A percentile compares a stretch with the other conserved stretches of the same genome.
Evolutionary conservation across 2,329 filamentous ascomycete genomes (phyloP).

Genomic region (Stagonosporopsis vannaccii): DNA sequence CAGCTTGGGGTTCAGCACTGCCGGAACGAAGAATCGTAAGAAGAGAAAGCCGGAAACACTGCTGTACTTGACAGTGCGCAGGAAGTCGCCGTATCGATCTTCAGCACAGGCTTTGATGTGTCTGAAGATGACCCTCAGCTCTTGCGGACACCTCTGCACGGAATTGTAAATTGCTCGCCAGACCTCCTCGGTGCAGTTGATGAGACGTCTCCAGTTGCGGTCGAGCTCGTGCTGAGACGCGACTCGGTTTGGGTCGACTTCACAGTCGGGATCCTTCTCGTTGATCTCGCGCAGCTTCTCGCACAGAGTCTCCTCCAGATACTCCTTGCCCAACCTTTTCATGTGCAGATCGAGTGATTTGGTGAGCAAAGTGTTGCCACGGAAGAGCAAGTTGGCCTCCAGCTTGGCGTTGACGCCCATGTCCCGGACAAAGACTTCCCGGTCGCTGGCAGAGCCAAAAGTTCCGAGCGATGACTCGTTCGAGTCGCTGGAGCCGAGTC

Average conservation of each 20-base stretch:
- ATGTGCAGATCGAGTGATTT: constrained; percentile 95
- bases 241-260: constrained; percentile 89
- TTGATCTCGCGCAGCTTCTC: constrained; percentile 90
- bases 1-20: constrained; percentile 93
- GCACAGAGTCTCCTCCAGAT: constrained; percentile 84
- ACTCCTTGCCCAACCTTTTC: constrained; percentile 91
- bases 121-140: constrained; percentile 84
- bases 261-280: constrained; percentile 87
- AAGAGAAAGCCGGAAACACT: constrained; percentile 96
- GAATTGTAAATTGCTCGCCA: constrained; percentile 85
- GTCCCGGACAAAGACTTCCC: constrained; percentile 76
- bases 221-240: constrained; percentile 72
- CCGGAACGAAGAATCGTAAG: constrained; percentile 92
- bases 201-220: constrained; percentile 81
- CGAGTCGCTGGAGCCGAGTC: constrained; percentile 74
- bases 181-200: constrained; percentile 78
- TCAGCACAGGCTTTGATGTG: constrained; percentile 93
- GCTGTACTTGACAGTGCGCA: constrained; percentile 88
- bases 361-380: constrained; percentile 92
- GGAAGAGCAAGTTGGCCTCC: constrained; percentile 93
- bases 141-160: constrained; percentile 76
- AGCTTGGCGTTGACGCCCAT: constrained; percentile 80
- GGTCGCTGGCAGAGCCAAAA: constrained; percentile 61
- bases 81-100: constrained; percentile 90
- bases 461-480: constrained; percentile 56